A percentile compares a stretch with the other conserved stretches of the same genome.
Evolutionary conservation across 208 protist species (phyloP).

Genomic region (Trypanosoma congolense): DNA sequence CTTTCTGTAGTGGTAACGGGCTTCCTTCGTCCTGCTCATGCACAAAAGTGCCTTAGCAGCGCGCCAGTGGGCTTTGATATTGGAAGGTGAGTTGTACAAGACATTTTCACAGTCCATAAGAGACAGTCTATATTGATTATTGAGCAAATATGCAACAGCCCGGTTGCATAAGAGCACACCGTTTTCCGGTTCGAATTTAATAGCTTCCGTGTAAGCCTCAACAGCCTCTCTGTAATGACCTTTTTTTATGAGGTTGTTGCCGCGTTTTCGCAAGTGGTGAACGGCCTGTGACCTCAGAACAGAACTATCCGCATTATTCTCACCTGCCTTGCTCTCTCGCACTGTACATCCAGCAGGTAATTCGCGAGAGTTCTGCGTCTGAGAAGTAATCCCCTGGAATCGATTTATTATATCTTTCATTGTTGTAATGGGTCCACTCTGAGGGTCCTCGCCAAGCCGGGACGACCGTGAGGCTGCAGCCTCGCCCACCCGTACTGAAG

Average conservation of each 20-base stretch:
- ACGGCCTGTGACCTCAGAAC: not conserved
- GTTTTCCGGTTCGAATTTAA: slow-evolving; percentile 43
- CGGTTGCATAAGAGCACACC: slow-evolving; percentile 66
- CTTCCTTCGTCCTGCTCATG: slow-evolving; percentile 24
- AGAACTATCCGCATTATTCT: not conserved
- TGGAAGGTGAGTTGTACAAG: slow-evolving; percentile 32
- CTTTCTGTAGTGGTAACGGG: slow-evolving; percentile 44
- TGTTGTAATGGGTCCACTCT: too few species aligned
- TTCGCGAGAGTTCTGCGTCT: too few species aligned
- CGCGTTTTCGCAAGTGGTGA: slow-evolving; percentile 36
- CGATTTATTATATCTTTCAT: too few species aligned
- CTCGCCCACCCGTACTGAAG: too few species aligned
- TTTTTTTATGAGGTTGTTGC: slow-evolving; percentile 51
- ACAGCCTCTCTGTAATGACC: slow-evolving; percentile 49
- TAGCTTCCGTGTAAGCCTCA: slow-evolving; percentile 57
- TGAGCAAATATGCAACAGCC: slow-evolving; percentile 61
- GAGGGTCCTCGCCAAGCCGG: too few species aligned
- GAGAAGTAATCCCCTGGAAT: too few species aligned
- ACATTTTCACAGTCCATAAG: slow-evolving; percentile 67
- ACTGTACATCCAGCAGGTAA: not conserved
- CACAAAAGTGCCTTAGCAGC: slow-evolving; percentile 59
- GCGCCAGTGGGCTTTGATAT: slow-evolving; percentile 66
- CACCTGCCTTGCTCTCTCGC: not conserved
- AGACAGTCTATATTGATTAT: slow-evolving; percentile 48
- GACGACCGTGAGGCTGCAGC: too few species aligned